These are phyloP conservation scores for Chlamydomonas schloesseri DNA, from an alignment of 139 green algal species.

Conservation along the genomic window DNA sequence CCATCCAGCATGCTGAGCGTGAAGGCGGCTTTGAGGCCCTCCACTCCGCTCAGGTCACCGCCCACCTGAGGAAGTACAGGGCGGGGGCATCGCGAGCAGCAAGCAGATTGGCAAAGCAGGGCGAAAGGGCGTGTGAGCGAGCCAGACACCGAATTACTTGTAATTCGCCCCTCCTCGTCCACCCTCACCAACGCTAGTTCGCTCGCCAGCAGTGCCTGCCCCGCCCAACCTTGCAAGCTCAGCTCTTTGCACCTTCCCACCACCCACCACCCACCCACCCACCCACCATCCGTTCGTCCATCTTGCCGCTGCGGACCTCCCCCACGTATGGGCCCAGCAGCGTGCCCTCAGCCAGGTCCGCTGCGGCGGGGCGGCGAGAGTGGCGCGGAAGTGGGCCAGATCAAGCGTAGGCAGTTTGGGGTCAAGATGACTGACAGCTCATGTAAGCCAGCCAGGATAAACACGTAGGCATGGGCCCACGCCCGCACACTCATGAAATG, in stretches of 20 bases:
- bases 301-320: neutral
- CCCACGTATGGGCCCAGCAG: conserved; percentile 14
- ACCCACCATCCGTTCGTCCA: conserved; percentile 32
- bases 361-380: neutral
- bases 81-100: neutral
- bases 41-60: conserved; percentile 6
- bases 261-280: neutral
- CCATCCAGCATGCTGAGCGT: neutral
- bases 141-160: too few species aligned
- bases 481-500: too few species aligned
- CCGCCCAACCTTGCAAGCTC: too few species aligned
- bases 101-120: neutral
- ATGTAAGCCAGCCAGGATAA: too few species aligned
- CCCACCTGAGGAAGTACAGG: conserved; percentile 1
- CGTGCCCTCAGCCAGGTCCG: neutral
- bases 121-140: too few species aligned
- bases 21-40: conserved; percentile 34
- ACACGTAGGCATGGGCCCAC: too few species aligned
- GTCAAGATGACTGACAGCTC: too few species aligned
- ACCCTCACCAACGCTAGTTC: too few species aligned
- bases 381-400: too few species aligned
- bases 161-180: too few species aligned
- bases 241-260: neutral
- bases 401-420: neutral
- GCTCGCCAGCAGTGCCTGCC: too few species aligned